Base-by-base conservation (phyloP, 352 stramenopile species). In the Globisporangium takayamanum region DNA sequence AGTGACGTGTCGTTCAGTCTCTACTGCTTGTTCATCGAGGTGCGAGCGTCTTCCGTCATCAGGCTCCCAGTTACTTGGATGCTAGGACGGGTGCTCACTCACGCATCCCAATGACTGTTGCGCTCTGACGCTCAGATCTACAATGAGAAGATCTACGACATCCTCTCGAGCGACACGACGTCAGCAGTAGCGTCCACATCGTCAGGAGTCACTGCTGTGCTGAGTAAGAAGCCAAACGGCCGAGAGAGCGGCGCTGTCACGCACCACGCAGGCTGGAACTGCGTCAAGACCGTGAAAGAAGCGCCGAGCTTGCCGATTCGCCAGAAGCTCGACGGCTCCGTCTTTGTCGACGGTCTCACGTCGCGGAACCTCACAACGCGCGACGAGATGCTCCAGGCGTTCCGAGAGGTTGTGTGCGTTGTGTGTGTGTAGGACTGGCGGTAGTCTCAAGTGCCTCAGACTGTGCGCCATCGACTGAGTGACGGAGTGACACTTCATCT, bases 141-240 rank as follows among this genome's bases (percentile, higher is more conserved):
- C 71, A 89, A 89, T 53, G 82, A 92, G 48, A 85, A 79, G 47
- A 86, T 92, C 44, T 92, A 83, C 52, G 79, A 92, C 54, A 75
- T 92, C 33, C 61, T 91, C 5, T 72, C 74, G 2, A 55, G 62
- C 15, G 70, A 76, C 11, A 5, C 22, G 4, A n/a, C 28, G 28
- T 33, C 28, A 1, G 28, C 28, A 33, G 28, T 18, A 18, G 10
- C 26, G 14, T 12, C 57, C 7, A 10, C 59, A 11, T 33, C 44
- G 30, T 5, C 42, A 26, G 12, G 10, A 50, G 28, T 28, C 12
- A 48, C 48, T 1, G 55, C 72, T 36, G 26, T 33, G 44, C 50
- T 55, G 50, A 42, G 51, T 33, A 61, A 74, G 36, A 25, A 52
- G 58, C 28, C 33, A 14, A 26, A 7, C 5, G 44, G 4, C n/a